A percentile compares a stretch with the other conserved stretches of the same genome.
These are phyloP conservation scores for Suillus placidus DNA, from an alignment of 768 basidiomycete genomes.

Conservation along the genomic window DNA sequence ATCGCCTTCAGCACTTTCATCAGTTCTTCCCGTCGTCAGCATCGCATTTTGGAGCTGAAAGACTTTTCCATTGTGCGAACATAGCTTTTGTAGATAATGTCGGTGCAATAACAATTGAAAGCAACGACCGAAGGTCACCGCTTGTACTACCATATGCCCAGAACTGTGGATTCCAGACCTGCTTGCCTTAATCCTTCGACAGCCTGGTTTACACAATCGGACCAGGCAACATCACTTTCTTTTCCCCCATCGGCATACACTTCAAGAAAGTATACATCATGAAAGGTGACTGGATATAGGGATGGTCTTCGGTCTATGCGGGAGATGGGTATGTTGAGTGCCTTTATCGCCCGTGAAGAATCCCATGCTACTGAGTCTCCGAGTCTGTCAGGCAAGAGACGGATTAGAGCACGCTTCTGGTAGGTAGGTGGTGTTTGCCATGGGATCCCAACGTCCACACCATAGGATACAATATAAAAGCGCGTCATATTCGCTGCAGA, in stretches of 20 bases:
- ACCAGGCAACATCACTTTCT: conserved; percentile 30
- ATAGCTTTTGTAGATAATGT: too few species aligned
- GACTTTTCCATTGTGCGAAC: too few species aligned
- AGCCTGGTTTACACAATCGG: conserved; percentile 36
- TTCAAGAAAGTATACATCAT: conserved; percentile 69
- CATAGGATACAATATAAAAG: conserved; percentile 60
- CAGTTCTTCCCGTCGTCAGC: too few species aligned
- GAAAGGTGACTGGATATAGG: conserved; percentile 46
- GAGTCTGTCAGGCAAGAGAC: conserved; percentile 29
- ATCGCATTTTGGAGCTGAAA: too few species aligned
- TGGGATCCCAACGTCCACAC: conserved; percentile 34
- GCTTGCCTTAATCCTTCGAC: conserved; percentile 35
- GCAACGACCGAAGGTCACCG: too few species aligned
- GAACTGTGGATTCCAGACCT: conserved; percentile 41
- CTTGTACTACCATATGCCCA: conserved; percentile 53
- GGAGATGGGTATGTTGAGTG: conserved; percentile 45
- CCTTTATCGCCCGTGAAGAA: conserved; percentile 30
- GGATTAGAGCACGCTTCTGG: conserved; percentile 40
- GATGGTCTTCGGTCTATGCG: conserved; percentile 72
- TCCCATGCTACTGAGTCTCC: conserved; percentile 12
- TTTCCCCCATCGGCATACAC: conserved; percentile 31
- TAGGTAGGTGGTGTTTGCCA: conserved; percentile 21
- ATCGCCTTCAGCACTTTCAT: too few species aligned
- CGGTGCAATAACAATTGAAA: too few species aligned
- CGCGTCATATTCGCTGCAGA: conserved; percentile 66